Conservation (phyloP, 805 yeast genomes). For the Kodamaea leandrae region DNA sequence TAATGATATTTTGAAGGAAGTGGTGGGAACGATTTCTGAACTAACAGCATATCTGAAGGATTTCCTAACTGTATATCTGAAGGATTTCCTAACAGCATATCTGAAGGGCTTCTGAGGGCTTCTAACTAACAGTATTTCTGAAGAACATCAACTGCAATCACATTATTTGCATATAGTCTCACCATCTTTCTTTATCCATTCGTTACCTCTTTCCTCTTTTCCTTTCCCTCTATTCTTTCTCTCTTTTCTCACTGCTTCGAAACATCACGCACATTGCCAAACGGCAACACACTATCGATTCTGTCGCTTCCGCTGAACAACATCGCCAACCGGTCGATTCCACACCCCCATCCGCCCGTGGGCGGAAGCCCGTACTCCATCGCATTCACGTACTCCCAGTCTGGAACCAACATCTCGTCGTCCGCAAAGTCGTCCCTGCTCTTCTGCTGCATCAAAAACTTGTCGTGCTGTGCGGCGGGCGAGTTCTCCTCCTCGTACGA, state of each 20-base stretch:
- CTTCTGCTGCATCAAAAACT: constrained; percentile 59
- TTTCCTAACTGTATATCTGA: too few species aligned
- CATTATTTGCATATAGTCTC: too few species aligned
- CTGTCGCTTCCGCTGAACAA: constrained; percentile 59
- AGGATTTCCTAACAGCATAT: too few species aligned
- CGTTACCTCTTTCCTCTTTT: neutral
- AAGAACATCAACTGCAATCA: too few species aligned
- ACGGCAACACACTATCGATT: constrained; percentile 72
- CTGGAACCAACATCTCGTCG: constrained; percentile 66
- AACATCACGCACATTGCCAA: constrained; percentile 74
- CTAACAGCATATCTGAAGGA: too few species aligned
- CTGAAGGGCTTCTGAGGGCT: too few species aligned
- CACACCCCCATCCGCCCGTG: constrained; percentile 97
- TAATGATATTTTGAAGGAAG: too few species aligned
- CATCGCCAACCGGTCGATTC: constrained; percentile 87
- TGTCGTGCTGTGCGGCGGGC: constrained; percentile 65
- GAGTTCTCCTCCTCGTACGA: constrained; percentile 96
- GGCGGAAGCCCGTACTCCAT: constrained; percentile 97
- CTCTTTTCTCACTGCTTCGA: constrained; percentile 45
- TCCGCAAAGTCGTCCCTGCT: constrained; percentile 51
- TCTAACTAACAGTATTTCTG: too few species aligned
- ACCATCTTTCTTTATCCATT: neutral
- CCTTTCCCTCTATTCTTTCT: neutral
- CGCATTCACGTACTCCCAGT: constrained; percentile 62
- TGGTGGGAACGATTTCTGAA: too few species aligned